Evolutionary conservation across 805 yeast genomes (phyloP).

Genomic region (Candida saitoana): DNA sequence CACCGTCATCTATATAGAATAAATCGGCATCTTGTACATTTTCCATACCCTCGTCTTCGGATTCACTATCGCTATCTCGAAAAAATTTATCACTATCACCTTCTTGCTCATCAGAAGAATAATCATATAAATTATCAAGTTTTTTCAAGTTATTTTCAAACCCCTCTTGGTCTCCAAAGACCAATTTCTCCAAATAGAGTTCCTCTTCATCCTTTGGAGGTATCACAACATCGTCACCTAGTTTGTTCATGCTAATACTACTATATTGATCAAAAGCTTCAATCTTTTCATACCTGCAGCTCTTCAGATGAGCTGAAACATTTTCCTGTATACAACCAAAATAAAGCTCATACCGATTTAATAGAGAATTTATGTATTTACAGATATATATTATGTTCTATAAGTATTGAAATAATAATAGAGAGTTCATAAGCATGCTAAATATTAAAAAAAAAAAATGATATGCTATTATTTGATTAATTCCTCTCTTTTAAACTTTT

Average conservation of each 20-base stretch:
- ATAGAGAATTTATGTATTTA: background rate
- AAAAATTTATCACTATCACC: slow-evolving; percentile 16
- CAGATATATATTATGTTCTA: background rate
- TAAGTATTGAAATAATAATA: background rate
- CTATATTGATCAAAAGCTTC: background rate
- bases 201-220: slow-evolving; percentile 88
- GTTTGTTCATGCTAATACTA: slow-evolving; percentile 5
- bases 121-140: slow-evolving; percentile 53
- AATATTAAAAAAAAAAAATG: background rate
- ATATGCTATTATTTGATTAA: slow-evolving; percentile 1
- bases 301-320: background rate
- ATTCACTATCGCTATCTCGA: slow-evolving; percentile 22
- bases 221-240: slow-evolving; percentile 22
- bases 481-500: background rate
- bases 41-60: slow-evolving; percentile 26
- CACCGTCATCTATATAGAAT: slow-evolving; percentile 44
- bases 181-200: slow-evolving; percentile 68
- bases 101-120: slow-evolving; percentile 36
- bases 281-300: background rate
- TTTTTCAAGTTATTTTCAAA: slow-evolving; percentile 62
- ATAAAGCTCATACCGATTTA: no score
- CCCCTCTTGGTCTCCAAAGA: slow-evolving; percentile 83
- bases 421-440: background rate
- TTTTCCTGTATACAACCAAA: background rate
- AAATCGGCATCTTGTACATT: slow-evolving; percentile 36